Percentiles rank a stretch among this genome's conserved stretches.
phyloP scores from a whole-genome alignment of 768 basidiomycete genomes.

The Tylopilus sp. region DNA sequence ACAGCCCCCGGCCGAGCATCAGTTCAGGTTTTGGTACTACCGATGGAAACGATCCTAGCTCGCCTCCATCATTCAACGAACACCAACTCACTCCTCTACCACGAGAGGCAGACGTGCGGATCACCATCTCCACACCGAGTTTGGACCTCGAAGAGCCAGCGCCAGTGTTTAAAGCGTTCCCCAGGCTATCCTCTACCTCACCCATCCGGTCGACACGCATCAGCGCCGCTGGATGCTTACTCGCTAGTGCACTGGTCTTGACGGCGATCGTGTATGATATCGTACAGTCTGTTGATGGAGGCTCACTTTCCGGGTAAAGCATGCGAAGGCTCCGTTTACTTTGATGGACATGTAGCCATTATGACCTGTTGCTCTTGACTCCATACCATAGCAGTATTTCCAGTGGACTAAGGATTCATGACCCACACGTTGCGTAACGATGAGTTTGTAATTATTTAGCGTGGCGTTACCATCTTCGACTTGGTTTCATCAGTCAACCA shows the following conservation, averaged over 20 bases:
- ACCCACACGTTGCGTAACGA: no score
- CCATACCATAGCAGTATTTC: no score
- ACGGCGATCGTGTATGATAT: constrained; percentile 18
- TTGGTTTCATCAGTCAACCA: no score
- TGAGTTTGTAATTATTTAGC: no score
- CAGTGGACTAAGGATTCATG: no score
- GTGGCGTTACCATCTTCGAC: no score
- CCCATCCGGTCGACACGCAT: constrained; percentile 9
- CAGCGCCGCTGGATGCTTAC: constrained; percentile 1
- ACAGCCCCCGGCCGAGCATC: constrained; percentile 1
- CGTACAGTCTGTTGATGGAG: not conserved
- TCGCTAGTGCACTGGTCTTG: constrained; percentile 11
- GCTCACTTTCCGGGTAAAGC: no score
- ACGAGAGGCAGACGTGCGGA: not conserved
- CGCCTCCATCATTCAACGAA: not conserved
- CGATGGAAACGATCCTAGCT: not conserved
- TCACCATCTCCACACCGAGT: not conserved
- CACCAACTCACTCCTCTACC: not conserved
- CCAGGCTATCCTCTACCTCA: constrained; percentile 5
- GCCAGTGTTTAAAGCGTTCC: constrained; percentile 14
- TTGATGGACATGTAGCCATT: no score
- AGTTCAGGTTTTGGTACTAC: not conserved
- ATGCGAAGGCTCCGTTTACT: no score
- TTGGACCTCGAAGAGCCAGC: not conserved
- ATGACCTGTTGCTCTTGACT: no score